Base-by-base conservation (phyloP, 805 yeast genomes). In the Priceomyces fermenticarens region DNA sequence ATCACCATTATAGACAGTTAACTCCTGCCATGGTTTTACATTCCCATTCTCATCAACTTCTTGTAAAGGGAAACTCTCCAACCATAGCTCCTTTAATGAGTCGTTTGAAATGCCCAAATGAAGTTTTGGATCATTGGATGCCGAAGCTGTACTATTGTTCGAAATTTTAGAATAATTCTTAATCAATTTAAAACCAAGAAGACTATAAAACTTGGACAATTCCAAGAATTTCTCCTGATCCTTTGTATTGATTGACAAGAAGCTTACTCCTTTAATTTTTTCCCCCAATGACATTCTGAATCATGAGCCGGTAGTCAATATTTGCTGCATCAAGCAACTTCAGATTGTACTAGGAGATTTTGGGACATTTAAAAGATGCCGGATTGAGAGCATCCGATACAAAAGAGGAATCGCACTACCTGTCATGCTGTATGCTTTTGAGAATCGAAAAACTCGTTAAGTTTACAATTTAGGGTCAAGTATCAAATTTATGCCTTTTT, bases 31-130 rank as follows among this genome's bases (percentile, higher is more conserved):
- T 4, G 75, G 75, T 28, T 53, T 53, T 25, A 62, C 40, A 36
- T 60, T 52, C 3, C 73, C 75, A 23, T 55, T 50, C 8, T 39
- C 43, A 41, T 67, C 72, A 13, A 48, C 14, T 36, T 59, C 54
- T 46, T 68, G 73, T 31, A 75, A 64, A 14, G 86, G 88, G 58
- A 80, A 83, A 15, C 81, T 65, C 58, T 83, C 86, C 35, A 85
- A 57, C 95, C 95, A 85, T 23, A 78, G 61, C 60, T 85, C 95
- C 47, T 71, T 75, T 37, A 82, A 54, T 0, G 90, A 83, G 47
- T 83, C 88, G 42, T 67, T 70, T 7, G 88, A 75, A 35, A 85
- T 67, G 3, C 90, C 90, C 35, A 66, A 59, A 11, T 69, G 58
- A 26, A 57, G 48, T 31, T 54, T 52, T 37, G 66, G 50, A 38